phyloP scores from a whole-genome alignment of 495 filamentous ascomycete species.

The Xylaria nigripes region DNA sequence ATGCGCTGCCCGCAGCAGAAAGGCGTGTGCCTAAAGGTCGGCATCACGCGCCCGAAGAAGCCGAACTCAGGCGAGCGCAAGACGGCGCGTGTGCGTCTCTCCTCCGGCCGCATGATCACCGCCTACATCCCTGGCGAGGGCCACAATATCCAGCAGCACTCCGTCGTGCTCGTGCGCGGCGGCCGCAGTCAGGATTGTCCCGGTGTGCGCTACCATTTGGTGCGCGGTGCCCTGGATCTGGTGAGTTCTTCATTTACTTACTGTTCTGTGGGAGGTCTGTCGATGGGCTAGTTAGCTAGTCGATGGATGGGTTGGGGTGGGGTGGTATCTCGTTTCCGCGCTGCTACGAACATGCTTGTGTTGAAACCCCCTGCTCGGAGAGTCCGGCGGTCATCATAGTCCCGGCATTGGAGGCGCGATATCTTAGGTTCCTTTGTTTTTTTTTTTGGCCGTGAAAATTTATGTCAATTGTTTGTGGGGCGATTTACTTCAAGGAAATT shows the following conservation, averaged over 20 bases:
- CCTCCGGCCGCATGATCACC: constrained; percentile 76
- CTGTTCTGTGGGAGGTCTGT: too few relatives aligned
- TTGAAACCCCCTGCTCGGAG: too few relatives aligned
- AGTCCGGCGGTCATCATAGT: too few relatives aligned
- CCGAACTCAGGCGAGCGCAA: constrained; percentile 95
- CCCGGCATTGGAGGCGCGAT: too few relatives aligned
- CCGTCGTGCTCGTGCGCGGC: constrained; percentile 86
- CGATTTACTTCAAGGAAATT: too few relatives aligned
- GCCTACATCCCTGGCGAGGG: constrained; percentile 95
- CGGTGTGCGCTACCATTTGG: constrained; percentile 90
- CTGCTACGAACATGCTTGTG: too few relatives aligned
- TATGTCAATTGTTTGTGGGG: too few relatives aligned
- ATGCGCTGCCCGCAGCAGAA: constrained; percentile 73
- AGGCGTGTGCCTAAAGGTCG: constrained; percentile 89
- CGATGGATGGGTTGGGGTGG: not conserved
- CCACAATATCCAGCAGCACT: constrained; percentile 98
- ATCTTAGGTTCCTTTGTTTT: too few relatives aligned
- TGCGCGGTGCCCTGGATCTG: constrained; percentile 89
- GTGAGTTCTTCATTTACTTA: constrained; percentile 45
- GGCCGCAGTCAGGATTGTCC: constrained; percentile 94
- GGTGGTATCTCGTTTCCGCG: too few relatives aligned
- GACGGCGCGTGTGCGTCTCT: constrained; percentile 78
- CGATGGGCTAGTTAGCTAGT: too few relatives aligned
- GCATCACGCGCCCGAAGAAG: constrained; percentile 92
- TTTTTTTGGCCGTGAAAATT: too few relatives aligned